Percentiles rank a stretch among this genome's conserved stretches.
phyloP scores from a whole-genome alignment of 257 asterid genomes.

The Marsdenia floribunda region DNA sequence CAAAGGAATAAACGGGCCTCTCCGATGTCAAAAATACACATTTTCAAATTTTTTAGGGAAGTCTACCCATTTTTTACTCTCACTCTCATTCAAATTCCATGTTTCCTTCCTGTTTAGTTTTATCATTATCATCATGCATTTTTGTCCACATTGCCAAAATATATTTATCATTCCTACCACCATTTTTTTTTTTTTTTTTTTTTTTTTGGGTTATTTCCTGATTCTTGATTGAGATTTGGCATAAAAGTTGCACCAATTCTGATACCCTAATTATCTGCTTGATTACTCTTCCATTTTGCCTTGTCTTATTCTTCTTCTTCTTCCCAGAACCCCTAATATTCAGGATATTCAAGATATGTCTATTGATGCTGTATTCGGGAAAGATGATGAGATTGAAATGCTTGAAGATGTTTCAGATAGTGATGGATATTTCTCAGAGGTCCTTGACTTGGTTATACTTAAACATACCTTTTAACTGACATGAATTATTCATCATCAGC shows the following conservation, averaged over 20 bases:
- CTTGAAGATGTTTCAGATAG: slow-evolving; percentile 66
- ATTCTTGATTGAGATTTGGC: slow-evolving; percentile 6
- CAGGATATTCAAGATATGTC: slow-evolving; percentile 39
- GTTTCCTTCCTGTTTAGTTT: not conserved
- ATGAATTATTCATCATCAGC: slow-evolving; percentile 9
- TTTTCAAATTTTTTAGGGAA: not conserved
- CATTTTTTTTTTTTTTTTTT: not conserved
- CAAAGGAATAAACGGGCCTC: not conserved
- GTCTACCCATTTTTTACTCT: not conserved
- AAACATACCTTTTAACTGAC: not conserved
- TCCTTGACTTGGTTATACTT: slow-evolving; percentile 29
- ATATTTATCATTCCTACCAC: not conserved
- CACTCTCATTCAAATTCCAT: not conserved
- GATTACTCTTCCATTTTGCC: not conserved
- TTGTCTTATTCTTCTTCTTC: slow-evolving; percentile 12
- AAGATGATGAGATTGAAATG: slow-evolving; percentile 44
- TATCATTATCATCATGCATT: slow-evolving; percentile 3
- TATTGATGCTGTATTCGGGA: slow-evolving; percentile 58
- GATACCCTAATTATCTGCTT: not conserved
- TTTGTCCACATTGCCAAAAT: not conserved
- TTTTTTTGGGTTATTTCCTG: not conserved
- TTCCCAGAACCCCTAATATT: slow-evolving; percentile 37
- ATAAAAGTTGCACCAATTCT: not conserved
- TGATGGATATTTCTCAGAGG: slow-evolving; percentile 98
- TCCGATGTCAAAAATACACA: not conserved